These are phyloP conservation scores for Pichia cactophila DNA, from an alignment of 1,139 yeast genomes.

Conservation along the genomic window DNA sequence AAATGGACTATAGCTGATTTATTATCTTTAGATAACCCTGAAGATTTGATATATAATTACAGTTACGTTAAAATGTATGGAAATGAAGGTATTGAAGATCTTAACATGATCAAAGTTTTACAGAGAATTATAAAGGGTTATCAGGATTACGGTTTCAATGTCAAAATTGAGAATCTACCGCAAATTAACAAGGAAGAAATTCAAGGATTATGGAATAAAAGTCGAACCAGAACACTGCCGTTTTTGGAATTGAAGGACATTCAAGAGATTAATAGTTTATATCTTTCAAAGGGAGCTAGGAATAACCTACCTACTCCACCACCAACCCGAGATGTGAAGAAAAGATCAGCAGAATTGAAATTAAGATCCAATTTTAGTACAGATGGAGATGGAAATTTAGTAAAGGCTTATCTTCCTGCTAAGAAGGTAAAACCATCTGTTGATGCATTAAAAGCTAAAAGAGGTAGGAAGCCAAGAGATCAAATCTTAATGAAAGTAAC, in stretches of 20 bases:
- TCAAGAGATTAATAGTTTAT: slow-evolving; percentile 10
- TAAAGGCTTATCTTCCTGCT: neutral
- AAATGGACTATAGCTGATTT: slow-evolving; percentile 13
- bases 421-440: neutral
- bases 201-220: neutral
- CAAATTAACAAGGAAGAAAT: neutral
- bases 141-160: slow-evolving; percentile 18
- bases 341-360: neutral
- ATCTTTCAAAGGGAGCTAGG: slow-evolving; percentile 14
- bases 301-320: slow-evolving; percentile 11
- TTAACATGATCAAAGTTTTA: slow-evolving; percentile 14
- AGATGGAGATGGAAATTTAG: neutral
- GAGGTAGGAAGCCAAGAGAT: neutral
- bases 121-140: slow-evolving; percentile 18
- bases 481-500: neutral
- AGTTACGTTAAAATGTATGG: slow-evolving; percentile 14
- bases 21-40: slow-evolving; percentile 10
- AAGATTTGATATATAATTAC: slow-evolving; percentile 13
- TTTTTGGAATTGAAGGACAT: slow-evolving; percentile 7
- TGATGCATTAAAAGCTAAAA: neutral
- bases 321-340: neutral
- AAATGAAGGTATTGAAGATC: slow-evolving; percentile 11
- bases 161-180: slow-evolving; percentile 5
- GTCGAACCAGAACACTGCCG: slow-evolving; percentile 8
- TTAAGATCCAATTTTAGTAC: neutral